phyloP scores from a whole-genome alignment of 1,139 yeast genomes.

The Debaryomycetaceae sp. region DNA sequence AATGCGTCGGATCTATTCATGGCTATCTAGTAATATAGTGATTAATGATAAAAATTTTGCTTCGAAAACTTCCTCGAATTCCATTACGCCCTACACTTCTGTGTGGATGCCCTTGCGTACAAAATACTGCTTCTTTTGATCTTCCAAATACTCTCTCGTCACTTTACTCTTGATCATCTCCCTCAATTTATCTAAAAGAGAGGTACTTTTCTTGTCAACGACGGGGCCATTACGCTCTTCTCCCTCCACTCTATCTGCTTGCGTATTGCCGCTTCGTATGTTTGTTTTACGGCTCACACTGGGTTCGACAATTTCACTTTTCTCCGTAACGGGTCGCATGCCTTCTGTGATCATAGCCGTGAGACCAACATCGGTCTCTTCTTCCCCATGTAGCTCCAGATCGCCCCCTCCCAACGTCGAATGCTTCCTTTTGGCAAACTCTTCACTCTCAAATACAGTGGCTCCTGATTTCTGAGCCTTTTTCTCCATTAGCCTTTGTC shows the following conservation, averaged over 20 bases:
- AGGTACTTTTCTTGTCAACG: no score
- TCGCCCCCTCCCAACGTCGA: background rate
- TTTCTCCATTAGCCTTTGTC: slow-evolving; percentile 4
- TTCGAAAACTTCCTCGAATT: no score
- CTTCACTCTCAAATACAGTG: slow-evolving; percentile 11
- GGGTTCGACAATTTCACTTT: background rate
- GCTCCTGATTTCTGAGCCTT: slow-evolving; percentile 5
- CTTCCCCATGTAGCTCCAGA: background rate
- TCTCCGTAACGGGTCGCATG: background rate
- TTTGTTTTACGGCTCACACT: background rate
- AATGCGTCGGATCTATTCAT: no score
- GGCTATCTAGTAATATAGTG: no score
- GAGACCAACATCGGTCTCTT: background rate
- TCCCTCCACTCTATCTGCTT: background rate
- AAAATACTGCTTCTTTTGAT: slow-evolving; percentile 10
- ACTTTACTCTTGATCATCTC: slow-evolving; percentile 4
- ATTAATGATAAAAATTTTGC: no score
- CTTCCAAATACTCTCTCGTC: slow-evolving; percentile 9
- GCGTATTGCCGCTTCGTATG: background rate
- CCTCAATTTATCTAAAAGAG: background rate
- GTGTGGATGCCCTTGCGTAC: slow-evolving; percentile 4
- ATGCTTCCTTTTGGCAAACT: slow-evolving; percentile 7
- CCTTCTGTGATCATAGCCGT: background rate
- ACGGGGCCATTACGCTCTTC: background rate
- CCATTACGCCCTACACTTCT: background rate